Base-by-base conservation (phyloP, 2,329 filamentous ascomycete genomes). In the Aureobasidium subglaciale region DNA sequence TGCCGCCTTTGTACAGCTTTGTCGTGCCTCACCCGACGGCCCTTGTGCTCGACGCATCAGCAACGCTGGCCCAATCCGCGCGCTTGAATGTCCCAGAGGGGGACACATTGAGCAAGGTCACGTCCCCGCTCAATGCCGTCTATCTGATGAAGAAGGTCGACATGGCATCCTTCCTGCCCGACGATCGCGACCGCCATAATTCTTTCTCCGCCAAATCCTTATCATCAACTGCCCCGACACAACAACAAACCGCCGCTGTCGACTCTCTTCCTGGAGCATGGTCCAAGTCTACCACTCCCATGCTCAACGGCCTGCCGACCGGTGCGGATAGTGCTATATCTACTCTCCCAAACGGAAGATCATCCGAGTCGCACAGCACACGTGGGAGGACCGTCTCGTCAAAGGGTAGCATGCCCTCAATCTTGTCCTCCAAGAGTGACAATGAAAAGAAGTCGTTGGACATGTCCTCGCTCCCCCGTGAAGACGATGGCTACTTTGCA, bases 261-360 rank as follows among this genome's bases (percentile, higher is more conserved):
- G 63, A 66, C 15, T 56, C 42, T 25, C 27, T 62, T 15, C 63
- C 62, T 37, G 65, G 63, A 56, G 63, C 58, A 42, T 67, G 64
- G 63, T 62, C 64, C 40, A 57, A 54, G 22, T 16, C 45, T 13
- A 45, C 37, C 1, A 16, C 55, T 22, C 56, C 57, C 40, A 60
- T 63, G n/a, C 62, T 63, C 20, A 56, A 50, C 24, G 57, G 42
- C 22, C 18, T 46, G 37, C 63, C 66, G 60, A 73, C 70, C 62
- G 69, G 68, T 57, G 63, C 40, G 22, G 55, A 57, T 20, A 40
- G 78, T 70, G 80, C 41, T n/a, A 32, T 84, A 72, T 80, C 75
- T 68, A 78, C 81, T 34, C 65, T 82, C 65, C 77, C 79, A 62
- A 84, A 85, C 66, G 81, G 78, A 61, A 76, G 74, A 62, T 73